These are phyloP conservation scores for Tylopilus sp. DNA, from an alignment of 768 basidiomycete species.

Conservation along the genomic window DNA sequence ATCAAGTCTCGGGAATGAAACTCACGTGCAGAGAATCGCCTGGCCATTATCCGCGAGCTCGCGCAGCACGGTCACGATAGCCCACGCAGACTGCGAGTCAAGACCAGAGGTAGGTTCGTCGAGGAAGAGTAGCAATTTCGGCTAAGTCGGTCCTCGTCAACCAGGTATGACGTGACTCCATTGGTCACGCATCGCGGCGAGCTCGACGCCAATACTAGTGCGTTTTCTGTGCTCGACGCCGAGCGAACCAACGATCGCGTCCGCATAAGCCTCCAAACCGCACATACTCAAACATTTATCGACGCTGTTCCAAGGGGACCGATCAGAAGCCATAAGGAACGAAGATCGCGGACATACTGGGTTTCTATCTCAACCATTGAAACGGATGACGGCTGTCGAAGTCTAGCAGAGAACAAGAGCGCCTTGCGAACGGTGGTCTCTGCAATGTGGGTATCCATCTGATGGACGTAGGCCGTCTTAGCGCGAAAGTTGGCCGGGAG, in stretches of 20 bases:
- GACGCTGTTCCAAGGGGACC: slow-evolving; percentile 31
- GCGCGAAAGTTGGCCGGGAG: slow-evolving; percentile 58
- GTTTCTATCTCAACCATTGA: slow-evolving; percentile 69
- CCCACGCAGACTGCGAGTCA: slow-evolving; percentile 52
- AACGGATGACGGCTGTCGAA: slow-evolving; percentile 70
- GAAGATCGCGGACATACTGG: slow-evolving; percentile 48
- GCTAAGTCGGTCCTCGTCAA: slow-evolving; percentile 14
- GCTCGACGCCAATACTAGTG: slow-evolving; percentile 57
- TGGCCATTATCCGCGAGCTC: slow-evolving; percentile 54
- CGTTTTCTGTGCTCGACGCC: slow-evolving; percentile 51
- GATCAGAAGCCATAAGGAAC: background rate
- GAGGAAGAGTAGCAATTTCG: slow-evolving; percentile 50
- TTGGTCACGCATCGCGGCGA: slow-evolving; percentile 48
- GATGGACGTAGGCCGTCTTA: slow-evolving; percentile 56
- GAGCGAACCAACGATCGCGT: slow-evolving; percentile 61
- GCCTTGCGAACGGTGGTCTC: slow-evolving; percentile 80
- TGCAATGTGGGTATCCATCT: slow-evolving; percentile 76
- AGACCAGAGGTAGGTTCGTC: slow-evolving; percentile 61
- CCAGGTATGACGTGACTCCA: background rate
- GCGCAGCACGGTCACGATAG: slow-evolving; percentile 44
- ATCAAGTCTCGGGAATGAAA: background rate
- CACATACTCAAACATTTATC: slow-evolving; percentile 63
- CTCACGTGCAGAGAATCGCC: slow-evolving; percentile 54
- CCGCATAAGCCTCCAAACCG: slow-evolving; percentile 56
- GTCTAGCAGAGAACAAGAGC: slow-evolving; percentile 70